Base-by-base conservation (phyloP, 352 stramenopile genomes). In the Pythium pyrilobum region DNA sequence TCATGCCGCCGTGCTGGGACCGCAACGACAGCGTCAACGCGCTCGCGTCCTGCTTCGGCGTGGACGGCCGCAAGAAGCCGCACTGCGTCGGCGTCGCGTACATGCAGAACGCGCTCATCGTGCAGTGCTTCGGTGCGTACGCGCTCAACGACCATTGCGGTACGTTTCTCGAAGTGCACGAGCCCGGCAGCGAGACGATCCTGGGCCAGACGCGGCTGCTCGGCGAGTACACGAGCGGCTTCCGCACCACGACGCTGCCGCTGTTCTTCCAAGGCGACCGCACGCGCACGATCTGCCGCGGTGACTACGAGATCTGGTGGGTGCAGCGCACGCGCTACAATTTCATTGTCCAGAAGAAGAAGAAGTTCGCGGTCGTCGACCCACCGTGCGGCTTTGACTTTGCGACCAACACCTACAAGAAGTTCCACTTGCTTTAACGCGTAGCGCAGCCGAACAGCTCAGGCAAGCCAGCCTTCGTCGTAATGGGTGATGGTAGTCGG, bases 301-400 rank as follows among this genome's bases (percentile, higher is more conserved):
- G 82, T 4, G 66, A 71, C 52, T 93, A 93, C 56, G 82, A 93
- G 49, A 80, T 95, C 48, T 95, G 85, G 84, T 95, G 85, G 85
- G 85, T 93, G 7, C 71, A 86, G 45, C 83, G 85, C 49, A 93
- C 80, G 43, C 66, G 71, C 7, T 89, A 84, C 52, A 89, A 88
- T 50, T 84, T 85, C 49, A 84, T 95, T 34, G 69, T 94, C 11
- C 75, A 95, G 61, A 85, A 87, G 57, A 83, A 75, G 44, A 95
- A 95, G 54, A 76, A 67, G 15, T 85, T 94, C 45, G 54, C 42
- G 21, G 67, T 95, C 38, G 63, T 69, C 5, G 59, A 62, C 0
- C 85, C 85, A 9, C 60, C 66, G 23, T 95, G 85, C 44, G 81
- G 91, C 53, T 94, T 91, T 38, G 82, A 95, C 57, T 74, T 76